Percentiles rank a stretch among this genome's conserved stretches.
phyloP scores from a whole-genome alignment of 805 yeast species.

The Starmerella floris region DNA sequence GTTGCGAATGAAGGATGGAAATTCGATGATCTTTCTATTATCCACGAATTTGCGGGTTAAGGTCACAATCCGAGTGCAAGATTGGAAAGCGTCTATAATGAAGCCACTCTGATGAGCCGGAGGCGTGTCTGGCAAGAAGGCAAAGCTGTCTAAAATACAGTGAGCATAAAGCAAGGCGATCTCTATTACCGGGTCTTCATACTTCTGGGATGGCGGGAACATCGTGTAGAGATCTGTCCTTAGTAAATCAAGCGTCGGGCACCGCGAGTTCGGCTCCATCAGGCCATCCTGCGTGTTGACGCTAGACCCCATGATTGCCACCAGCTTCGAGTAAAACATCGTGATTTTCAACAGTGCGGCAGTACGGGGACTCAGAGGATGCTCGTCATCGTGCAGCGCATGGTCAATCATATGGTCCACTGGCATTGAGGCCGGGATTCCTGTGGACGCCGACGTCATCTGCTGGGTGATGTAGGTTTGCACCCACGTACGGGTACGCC shows the following conservation, averaged over 20 bases:
- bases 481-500: slow-evolving; percentile 90
- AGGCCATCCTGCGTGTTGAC: slow-evolving; percentile 80
- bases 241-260: slow-evolving; percentile 62
- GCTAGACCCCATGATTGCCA: slow-evolving; percentile 74
- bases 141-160: slow-evolving; percentile 73
- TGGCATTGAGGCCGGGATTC: slow-evolving; percentile 74
- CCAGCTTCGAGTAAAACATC: slow-evolving; percentile 70
- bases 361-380: slow-evolving; percentile 42
- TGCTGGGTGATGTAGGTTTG: slow-evolving; percentile 80
- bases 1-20: slow-evolving; percentile 77
- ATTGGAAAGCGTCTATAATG: slow-evolving; percentile 64
- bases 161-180: slow-evolving; percentile 67
- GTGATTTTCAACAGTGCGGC: slow-evolving; percentile 60
- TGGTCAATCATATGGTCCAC: slow-evolving; percentile 71
- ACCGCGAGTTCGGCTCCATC: slow-evolving; percentile 69
- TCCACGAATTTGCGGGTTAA: slow-evolving; percentile 59
- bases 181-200: slow-evolving; percentile 50
- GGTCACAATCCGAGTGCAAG: slow-evolving; percentile 73
- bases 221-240: slow-evolving; percentile 67
- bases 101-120: slow-evolving; percentile 74
- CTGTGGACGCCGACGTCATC: slow-evolving; percentile 77
- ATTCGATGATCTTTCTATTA: slow-evolving; percentile 56
- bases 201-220: slow-evolving; percentile 34
- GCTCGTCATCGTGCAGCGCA: slow-evolving; percentile 49
- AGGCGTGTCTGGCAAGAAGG: slow-evolving; percentile 68